phyloP scores from a whole-genome alignment of 2,329 filamentous ascomycete species.

The Fusarium udum region DNA sequence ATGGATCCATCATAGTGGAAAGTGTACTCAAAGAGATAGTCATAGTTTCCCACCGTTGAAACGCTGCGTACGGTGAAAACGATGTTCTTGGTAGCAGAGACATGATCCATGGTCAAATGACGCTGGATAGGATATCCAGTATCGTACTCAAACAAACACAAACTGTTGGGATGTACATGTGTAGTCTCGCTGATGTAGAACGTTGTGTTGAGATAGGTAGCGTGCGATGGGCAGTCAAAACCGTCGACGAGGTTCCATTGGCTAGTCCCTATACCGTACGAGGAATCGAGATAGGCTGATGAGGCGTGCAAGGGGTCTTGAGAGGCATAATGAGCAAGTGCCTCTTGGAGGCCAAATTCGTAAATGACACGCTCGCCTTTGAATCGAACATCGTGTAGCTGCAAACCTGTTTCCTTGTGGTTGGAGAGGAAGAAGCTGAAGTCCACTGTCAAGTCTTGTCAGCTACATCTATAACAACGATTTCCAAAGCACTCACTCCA shows the following conservation, averaged over 20 bases:
- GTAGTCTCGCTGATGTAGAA: conserved; percentile 57
- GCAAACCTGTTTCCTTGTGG: conserved; percentile 57
- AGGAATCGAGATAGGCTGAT: conserved; percentile 58
- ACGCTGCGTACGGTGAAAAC: conserved; percentile 58
- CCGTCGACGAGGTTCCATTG: conserved; percentile 57
- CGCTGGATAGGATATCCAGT: conserved; percentile 60
- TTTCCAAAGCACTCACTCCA: conserved; percentile 13
- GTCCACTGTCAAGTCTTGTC: conserved; percentile 49
- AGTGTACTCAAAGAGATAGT: conserved; percentile 60
- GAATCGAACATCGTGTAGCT: conserved; percentile 62
- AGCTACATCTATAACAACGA: neutral
- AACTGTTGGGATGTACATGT: conserved; percentile 57
- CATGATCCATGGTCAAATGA: conserved; percentile 54
- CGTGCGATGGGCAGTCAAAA: conserved; percentile 62
- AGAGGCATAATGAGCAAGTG: conserved; percentile 61
- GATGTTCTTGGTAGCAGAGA: conserved; percentile 58
- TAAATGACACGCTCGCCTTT: conserved; percentile 65
- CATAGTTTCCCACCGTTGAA: conserved; percentile 64
- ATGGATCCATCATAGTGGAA: conserved; percentile 64
- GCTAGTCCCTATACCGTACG: conserved; percentile 59
- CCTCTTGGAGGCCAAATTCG: conserved; percentile 65
- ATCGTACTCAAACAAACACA: conserved; percentile 66
- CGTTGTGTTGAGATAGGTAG: conserved; percentile 59
- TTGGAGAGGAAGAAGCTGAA: conserved; percentile 61
- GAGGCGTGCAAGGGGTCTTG: conserved; percentile 58